Conservation (phyloP, 169 alveolate genomes). For the Plasmodium chabaudi region DNA sequence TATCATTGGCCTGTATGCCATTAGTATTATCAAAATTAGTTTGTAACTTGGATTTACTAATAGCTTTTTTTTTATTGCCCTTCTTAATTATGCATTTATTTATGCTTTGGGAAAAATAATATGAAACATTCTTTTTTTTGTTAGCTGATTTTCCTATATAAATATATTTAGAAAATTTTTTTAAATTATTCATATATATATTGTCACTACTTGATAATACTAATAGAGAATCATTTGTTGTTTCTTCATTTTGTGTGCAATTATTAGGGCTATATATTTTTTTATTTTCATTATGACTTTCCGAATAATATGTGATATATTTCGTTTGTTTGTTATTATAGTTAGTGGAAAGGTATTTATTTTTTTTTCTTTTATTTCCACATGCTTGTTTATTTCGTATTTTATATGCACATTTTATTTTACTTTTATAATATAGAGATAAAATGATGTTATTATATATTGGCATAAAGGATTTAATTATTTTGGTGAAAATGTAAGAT, state of each 20-base stretch:
- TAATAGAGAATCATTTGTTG: not conserved
- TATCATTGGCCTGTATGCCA: too few species aligned
- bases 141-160: not conserved
- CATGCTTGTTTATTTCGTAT: not conserved
- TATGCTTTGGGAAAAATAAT: not conserved
- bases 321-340: not conserved
- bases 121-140: not conserved
- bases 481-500: slow-evolving; percentile 10
- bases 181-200: not conserved
- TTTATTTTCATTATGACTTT: not conserved
- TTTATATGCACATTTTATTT: not conserved
- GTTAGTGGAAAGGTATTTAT: not conserved
- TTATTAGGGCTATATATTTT: too few species aligned
- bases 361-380: not conserved
- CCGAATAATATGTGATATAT: not conserved
- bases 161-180: not conserved
- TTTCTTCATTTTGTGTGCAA: not conserved
- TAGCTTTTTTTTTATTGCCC: not conserved
- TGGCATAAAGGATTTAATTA: slow-evolving; percentile 6
- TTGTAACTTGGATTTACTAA: too few species aligned
- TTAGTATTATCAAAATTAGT: too few species aligned
- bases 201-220: not conserved
- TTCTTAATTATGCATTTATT: not conserved
- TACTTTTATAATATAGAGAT: not conserved
- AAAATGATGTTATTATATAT: not conserved